Evolutionary conservation across 23 red algal genomes (phyloP), one percentile per base, ranked within the genome.

Genomic region (Agarophyton chilense): DNA sequence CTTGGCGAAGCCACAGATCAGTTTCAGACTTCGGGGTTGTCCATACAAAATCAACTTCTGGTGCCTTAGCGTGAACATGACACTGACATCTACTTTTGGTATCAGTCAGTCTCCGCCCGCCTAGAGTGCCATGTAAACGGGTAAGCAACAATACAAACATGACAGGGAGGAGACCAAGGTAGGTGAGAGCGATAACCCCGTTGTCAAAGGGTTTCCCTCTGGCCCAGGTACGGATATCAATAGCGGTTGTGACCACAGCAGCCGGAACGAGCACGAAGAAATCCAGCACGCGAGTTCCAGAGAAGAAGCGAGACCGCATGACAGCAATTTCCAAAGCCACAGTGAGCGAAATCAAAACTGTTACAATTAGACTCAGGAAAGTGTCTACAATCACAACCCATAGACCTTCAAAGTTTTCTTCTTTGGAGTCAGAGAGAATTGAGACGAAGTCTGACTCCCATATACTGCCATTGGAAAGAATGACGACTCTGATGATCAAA

Each of bases 21-120:
- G 57, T 71, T 14, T 77, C 71, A 31, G 64, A 32, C 26, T 77
- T 68, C 14, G 80, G 91, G 4, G 81, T 72, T 10, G 91, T 94
- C 91, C 91, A 94, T 44, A 94, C 71, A 79, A 94, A 94, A 58
- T 94, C 91, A 17, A 94, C 63, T 18, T 77, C 72, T 4, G 71
- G 85, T 2, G 53, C 70, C 39, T 67, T 82, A 0, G 77, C 33
- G 41, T 74, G 68, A 1, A 74, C 0, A 25, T 74, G 68, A 39
- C 68, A 74, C 7, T 26, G 10, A 18, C 68, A 74, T 26, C 68
- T 45, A 19, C 7, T 74, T 12, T 29, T 12, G 4, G 41, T 74
- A 35, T 74, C 68, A 0, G 68, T 74, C 38, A 74, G 21, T 47
- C 68, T 43, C 21, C 89, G 77, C 8, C 46, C 63, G 33, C 89